Evolutionary conservation across 225 moss, liverwort and hornwort species (phyloP).

Genomic region (Marchantia polymorpha): DNA sequence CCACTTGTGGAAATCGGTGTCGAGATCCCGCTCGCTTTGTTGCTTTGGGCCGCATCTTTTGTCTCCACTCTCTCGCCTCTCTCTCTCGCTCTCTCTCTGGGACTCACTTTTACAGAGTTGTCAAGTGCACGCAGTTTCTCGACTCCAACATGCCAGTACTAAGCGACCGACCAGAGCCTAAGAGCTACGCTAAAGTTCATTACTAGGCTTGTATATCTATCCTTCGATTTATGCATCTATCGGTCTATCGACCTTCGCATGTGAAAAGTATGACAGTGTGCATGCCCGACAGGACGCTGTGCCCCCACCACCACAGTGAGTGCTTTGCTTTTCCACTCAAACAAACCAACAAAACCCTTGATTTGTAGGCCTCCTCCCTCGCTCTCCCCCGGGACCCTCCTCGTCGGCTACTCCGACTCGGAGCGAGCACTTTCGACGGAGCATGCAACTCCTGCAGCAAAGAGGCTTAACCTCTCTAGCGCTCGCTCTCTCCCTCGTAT

Average conservation of each 20-base stretch:
- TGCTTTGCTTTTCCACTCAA: not conserved
- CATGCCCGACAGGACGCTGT: not conserved
- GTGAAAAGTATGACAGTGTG: constrained; percentile 1
- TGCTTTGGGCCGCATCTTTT: not conserved
- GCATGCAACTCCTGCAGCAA: not conserved
- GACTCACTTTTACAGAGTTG: not conserved
- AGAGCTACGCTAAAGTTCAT: not conserved
- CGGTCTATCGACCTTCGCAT: not conserved
- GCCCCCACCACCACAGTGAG: not conserved
- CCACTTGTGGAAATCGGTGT: not conserved
- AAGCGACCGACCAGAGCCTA: not conserved
- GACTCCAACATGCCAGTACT: not conserved
- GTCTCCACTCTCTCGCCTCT: not conserved
- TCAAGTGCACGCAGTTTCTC: not conserved
- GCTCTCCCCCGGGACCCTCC: not conserved
- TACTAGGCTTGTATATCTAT: not conserved
- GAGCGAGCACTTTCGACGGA: not conserved
- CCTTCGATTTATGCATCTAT: not conserved
- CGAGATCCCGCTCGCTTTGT: not conserved
- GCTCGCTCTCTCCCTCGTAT: not conserved
- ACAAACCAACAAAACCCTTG: not conserved
- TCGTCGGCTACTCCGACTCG: too few relatives aligned
- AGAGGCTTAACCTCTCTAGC: not conserved
- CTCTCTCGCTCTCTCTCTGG: not conserved
- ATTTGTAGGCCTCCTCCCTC: not conserved